Percentiles rank a stretch among this genome's conserved stretches.
Evolutionary conservation across 2,329 filamentous ascomycete species (phyloP).

Genomic region (Erysiphe neolycopersici): DNA sequence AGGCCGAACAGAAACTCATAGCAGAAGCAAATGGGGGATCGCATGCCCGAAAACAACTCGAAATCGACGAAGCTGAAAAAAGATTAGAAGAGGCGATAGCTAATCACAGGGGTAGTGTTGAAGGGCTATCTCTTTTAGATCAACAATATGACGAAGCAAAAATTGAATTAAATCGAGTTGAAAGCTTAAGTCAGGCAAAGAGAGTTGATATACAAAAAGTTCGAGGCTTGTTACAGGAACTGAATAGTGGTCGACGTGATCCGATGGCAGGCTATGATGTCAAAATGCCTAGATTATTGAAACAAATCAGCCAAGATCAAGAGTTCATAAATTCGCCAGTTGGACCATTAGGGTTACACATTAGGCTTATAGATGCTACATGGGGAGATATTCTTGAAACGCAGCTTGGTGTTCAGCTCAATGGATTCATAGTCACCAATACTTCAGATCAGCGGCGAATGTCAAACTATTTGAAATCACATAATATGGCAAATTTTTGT

Average conservation of each 20-base stretch:
- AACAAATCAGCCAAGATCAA: slow-evolving; percentile 38
- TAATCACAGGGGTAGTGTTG: slow-evolving; percentile 17
- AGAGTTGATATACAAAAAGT: slow-evolving; percentile 25
- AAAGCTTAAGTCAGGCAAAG: slow-evolving; percentile 18
- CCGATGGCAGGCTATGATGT: slow-evolving; percentile 36
- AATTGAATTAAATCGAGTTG: slow-evolving; percentile 12
- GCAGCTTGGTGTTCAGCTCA: slow-evolving; percentile 40
- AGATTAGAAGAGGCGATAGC: slow-evolving; percentile 19
- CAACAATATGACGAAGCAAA: slow-evolving; percentile 13
- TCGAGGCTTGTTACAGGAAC: slow-evolving; percentile 21
- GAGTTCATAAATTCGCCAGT: slow-evolving; percentile 48
- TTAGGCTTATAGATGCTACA: slow-evolving; percentile 49
- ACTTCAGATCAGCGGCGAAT: slow-evolving; percentile 51
- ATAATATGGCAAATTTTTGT: slow-evolving; percentile 19
- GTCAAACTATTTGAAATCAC: slow-evolving; percentile 17
- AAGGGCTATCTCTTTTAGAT: slow-evolving; percentile 15
- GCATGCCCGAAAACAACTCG: slow-evolving; percentile 30
- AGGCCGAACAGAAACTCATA: slow-evolving; percentile 32
- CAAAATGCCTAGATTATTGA: slow-evolving; percentile 35
- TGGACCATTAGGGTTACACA: slow-evolving; percentile 56
- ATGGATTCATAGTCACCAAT: slow-evolving; percentile 56
- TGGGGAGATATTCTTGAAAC: slow-evolving; percentile 70
- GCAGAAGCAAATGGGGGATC: slow-evolving; percentile 42
- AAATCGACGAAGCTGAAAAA: slow-evolving; percentile 30
- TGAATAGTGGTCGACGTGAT: slow-evolving; percentile 30